phyloP scores from a whole-genome alignment of 2,329 filamentous ascomycete species.

The Fusarium temperatum region DNA sequence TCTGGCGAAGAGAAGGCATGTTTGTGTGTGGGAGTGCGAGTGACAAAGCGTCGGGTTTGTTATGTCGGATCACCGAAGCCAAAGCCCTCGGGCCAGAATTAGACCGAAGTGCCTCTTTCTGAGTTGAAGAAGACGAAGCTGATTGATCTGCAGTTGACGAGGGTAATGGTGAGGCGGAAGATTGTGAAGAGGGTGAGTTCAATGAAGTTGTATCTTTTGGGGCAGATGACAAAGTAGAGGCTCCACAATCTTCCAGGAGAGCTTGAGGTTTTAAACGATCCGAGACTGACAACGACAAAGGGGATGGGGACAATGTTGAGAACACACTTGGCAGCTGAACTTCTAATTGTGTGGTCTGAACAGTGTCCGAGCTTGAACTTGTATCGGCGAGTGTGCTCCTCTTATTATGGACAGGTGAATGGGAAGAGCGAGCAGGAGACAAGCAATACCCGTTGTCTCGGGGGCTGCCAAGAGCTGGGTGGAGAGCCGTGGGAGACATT shows the following conservation, averaged over 20 bases:
- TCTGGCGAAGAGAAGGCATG: constrained; percentile 61
- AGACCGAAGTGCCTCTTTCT: constrained; percentile 10
- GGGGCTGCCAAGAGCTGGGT: constrained; percentile 58
- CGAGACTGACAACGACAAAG: constrained; percentile 14
- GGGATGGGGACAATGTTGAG: constrained; percentile 10
- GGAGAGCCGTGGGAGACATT: constrained; percentile 58
- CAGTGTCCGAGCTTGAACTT: not conserved
- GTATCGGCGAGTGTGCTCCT: constrained; percentile 27
- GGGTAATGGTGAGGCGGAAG: constrained; percentile 11
- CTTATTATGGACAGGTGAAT: constrained; percentile 32
- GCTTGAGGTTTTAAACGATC: constrained; percentile 28
- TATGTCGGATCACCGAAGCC: constrained; percentile 70
- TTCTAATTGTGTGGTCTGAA: constrained; percentile 4
- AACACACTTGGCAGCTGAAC: constrained; percentile 2
- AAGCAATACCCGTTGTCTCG: constrained; percentile 25
- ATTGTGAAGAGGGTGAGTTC: constrained; percentile 1
- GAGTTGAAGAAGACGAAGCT: constrained; percentile 40
- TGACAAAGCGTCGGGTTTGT: constrained; percentile 70
- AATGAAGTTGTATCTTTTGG: constrained; percentile 12
- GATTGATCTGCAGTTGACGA: constrained; percentile 5
- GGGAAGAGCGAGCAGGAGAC: constrained; percentile 29
- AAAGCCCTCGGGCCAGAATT: constrained; percentile 81
- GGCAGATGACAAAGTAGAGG: constrained; percentile 28
- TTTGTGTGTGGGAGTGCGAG: constrained; percentile 51
- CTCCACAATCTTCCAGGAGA: constrained; percentile 39